phyloP scores from a whole-genome alignment of 129 eudicot genomes.

The Deinandra increscens region DNA sequence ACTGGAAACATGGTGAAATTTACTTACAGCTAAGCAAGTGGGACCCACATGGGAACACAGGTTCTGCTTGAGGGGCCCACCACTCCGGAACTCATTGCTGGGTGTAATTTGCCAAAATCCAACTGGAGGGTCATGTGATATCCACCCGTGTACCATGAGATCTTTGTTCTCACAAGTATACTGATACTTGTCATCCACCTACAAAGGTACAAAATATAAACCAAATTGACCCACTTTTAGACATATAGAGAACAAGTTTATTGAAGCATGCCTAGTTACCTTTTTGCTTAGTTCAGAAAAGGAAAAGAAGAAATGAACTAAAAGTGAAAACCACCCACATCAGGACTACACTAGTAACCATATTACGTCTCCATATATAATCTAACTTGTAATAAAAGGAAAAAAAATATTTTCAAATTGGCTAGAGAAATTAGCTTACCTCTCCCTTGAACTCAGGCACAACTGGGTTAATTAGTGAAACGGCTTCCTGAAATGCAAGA shows the following conservation, averaged over 20 bases:
- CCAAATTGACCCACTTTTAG: background rate
- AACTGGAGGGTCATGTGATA: conserved; percentile 49
- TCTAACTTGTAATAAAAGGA: background rate
- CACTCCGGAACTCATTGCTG: conserved; percentile 65
- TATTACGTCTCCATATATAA: background rate
- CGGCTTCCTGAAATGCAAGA: conserved; percentile 39
- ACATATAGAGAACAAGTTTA: conserved; percentile 6
- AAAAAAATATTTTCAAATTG: background rate
- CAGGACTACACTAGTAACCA: background rate
- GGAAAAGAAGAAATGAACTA: background rate
- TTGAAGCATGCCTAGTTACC: background rate
- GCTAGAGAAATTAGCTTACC: conserved; percentile 4
- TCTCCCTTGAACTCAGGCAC: conserved; percentile 38
- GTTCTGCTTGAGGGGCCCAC: conserved; percentile 79
- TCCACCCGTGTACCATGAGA: conserved; percentile 68
- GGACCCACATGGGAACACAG: conserved; percentile 79
- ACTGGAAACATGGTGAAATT: conserved; percentile 9
- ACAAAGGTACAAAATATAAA: background rate
- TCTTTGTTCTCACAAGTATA: conserved; percentile 64
- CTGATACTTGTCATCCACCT: conserved; percentile 90
- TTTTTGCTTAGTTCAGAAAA: conserved; percentile 8
- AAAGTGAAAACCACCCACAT: background rate
- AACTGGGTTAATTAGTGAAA: conserved; percentile 32
- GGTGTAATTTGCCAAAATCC: conserved; percentile 84
- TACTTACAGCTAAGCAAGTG: conserved; percentile 61